phyloP scores from a whole-genome alignment of 2,329 filamentous ascomycete genomes.

The Oidium heveae region DNA sequence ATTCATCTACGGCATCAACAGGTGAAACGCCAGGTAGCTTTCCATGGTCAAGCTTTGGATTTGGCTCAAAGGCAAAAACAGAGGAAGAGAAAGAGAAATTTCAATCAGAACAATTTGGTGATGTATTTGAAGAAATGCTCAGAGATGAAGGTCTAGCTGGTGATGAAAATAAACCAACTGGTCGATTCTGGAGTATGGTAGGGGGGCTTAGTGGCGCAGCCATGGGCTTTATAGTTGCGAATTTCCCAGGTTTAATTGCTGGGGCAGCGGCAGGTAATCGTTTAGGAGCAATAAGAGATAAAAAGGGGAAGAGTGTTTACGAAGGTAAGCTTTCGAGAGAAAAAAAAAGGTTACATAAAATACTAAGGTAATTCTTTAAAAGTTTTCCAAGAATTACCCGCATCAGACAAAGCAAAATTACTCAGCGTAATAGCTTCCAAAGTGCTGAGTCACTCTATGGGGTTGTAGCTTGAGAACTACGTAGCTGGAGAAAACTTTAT shows the following conservation, averaged over 20 bases:
- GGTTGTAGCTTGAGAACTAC: constrained; percentile 10
- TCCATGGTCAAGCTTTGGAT: constrained; percentile 50
- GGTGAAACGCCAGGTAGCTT: constrained; percentile 25
- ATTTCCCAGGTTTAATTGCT: constrained; percentile 68
- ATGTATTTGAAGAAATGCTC: constrained; percentile 77
- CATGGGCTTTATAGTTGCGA: constrained; percentile 84
- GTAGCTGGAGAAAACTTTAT: background rate
- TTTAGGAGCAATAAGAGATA: constrained; percentile 70
- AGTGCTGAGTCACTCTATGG: constrained; percentile 60
- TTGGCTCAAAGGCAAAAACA: constrained; percentile 19
- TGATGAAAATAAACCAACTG: constrained; percentile 32
- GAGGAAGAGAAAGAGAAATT: constrained; percentile 29
- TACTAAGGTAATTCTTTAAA: constrained; percentile 1
- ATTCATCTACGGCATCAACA: constrained; percentile 17
- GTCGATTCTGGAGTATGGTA: constrained; percentile 65
- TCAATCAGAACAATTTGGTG: constrained; percentile 63
- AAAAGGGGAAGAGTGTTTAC: constrained; percentile 86
- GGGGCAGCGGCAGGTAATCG: constrained; percentile 83
- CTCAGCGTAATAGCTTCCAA: constrained; percentile 65
- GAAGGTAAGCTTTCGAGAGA: constrained; percentile 18
- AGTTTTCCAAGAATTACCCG: constrained; percentile 48
- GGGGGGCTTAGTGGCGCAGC: constrained; percentile 72
- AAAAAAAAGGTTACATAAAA: background rate
- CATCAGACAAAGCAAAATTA: constrained; percentile 55
- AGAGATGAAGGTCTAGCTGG: constrained; percentile 64